Evolutionary conservation across 805 yeast species (phyloP).

Genomic region (Metschnikowia cerradonensis): DNA sequence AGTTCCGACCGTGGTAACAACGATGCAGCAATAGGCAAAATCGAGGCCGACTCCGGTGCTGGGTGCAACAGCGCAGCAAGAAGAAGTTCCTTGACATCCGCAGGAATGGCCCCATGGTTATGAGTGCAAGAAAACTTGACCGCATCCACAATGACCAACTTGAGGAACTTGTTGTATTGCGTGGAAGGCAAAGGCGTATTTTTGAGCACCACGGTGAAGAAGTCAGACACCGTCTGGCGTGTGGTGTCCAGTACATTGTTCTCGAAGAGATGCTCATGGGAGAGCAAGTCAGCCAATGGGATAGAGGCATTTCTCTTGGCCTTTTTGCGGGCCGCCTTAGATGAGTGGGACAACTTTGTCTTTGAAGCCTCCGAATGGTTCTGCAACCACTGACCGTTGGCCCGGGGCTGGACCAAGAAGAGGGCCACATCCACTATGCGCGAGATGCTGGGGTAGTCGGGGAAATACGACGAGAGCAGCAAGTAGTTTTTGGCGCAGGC

Average conservation of each 20-base stretch:
- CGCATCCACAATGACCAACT: constrained; percentile 34
- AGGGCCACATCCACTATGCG: constrained; percentile 59
- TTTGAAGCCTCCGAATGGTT: constrained; percentile 1
- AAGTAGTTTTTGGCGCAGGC: constrained; percentile 25
- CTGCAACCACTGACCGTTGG: constrained; percentile 2
- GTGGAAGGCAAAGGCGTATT: constrained; percentile 56
- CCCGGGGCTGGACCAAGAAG: constrained; percentile 36
- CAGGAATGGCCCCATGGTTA: constrained; percentile 22
- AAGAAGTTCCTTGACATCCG: constrained; percentile 36
- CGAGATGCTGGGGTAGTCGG: constrained; percentile 50
- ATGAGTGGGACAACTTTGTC: constrained; percentile 8
- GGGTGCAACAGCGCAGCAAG: constrained; percentile 65
- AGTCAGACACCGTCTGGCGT: constrained; percentile 32
- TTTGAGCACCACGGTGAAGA: constrained; percentile 47
- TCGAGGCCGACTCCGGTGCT: constrained; percentile 56
- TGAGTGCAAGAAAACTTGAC: constrained; percentile 25
- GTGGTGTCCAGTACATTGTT: constrained; percentile 39
- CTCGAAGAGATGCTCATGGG: constrained; percentile 58
- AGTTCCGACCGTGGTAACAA: constrained; percentile 48
- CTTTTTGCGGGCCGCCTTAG: constrained; percentile 27
- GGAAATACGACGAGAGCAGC: constrained; percentile 34
- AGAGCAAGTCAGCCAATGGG: constrained; percentile 63
- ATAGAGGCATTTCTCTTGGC: constrained; percentile 40
- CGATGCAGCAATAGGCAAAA: constrained; percentile 65
- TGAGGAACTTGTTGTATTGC: constrained; percentile 54